A percentile compares a stretch with the other conserved stretches of the same genome.
These are phyloP conservation scores for Clarireedia paspali DNA, from an alignment of 2,329 filamentous ascomycete genomes.

Conservation along the genomic window DNA sequence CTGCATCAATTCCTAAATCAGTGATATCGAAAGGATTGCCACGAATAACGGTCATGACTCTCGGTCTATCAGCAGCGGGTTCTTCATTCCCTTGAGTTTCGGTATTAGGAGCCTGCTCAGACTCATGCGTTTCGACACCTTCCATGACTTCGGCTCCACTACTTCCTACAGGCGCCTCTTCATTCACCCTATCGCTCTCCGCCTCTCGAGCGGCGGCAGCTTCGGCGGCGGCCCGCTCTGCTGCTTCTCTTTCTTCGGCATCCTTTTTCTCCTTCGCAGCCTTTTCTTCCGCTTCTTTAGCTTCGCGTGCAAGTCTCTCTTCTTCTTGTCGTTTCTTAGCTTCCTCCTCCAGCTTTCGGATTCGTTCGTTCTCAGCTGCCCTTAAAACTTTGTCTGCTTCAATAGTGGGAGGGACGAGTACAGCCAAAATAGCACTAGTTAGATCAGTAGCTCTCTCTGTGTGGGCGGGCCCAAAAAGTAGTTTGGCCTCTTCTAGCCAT, in stretches of 20 bases:
- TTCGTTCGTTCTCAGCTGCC: conserved; percentile 47
- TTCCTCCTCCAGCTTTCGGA: conserved; percentile 51
- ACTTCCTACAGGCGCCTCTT: conserved; percentile 24
- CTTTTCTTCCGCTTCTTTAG: conserved; percentile 64
- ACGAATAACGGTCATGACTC: conserved; percentile 75
- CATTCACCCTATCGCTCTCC: conserved; percentile 34
- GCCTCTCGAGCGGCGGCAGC: conserved; percentile 42
- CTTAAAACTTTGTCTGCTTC: conserved; percentile 69
- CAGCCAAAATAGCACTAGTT: conserved; percentile 59
- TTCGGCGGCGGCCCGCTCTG: conserved; percentile 47
- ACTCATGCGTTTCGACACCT: conserved; percentile 55
- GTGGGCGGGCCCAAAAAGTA: conserved; percentile 67
- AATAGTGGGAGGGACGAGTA: conserved; percentile 77
- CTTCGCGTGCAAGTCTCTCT: conserved; percentile 58
- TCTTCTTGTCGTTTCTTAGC: conserved; percentile 56
- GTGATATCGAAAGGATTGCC: conserved; percentile 90
- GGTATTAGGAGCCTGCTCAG: conserved; percentile 12
- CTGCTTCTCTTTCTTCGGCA: conserved; percentile 60
- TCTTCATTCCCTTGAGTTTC: conserved; percentile 27
- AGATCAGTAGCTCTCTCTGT: conserved; percentile 64
- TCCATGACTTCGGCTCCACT: conserved; percentile 50
- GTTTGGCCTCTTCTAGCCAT: conserved; percentile 83
- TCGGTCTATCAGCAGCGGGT: conserved; percentile 43
- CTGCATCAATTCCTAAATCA: conserved; percentile 84
- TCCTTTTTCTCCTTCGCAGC: conserved; percentile 60